phyloP scores from a whole-genome alignment of 129 eudicot species.

The Kitagawia praeruptora region DNA sequence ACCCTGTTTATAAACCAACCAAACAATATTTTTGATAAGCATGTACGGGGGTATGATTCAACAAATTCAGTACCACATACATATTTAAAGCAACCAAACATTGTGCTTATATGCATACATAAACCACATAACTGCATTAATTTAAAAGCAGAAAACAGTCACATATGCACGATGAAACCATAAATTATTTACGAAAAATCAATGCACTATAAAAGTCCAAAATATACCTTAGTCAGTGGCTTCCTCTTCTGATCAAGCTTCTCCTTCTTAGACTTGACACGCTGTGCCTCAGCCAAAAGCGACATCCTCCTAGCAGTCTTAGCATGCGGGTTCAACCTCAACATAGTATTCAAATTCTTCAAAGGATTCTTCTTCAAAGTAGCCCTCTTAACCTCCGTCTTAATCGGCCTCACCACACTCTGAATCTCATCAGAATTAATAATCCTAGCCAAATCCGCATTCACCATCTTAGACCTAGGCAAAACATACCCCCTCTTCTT shows the following conservation, averaged over 20 bases:
- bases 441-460: slow-evolving; percentile 81
- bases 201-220: not conserved
- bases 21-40: not conserved
- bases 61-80: not conserved
- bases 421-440: slow-evolving; percentile 84
- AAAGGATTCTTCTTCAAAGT: slow-evolving; percentile 89
- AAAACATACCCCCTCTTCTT: slow-evolving; percentile 78
- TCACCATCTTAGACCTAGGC: slow-evolving; percentile 84
- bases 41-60: not conserved
- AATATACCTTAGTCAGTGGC: slow-evolving; percentile 52
- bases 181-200: not conserved
- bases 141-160: not conserved
- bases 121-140: not conserved
- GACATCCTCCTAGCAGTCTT: slow-evolving; percentile 92
- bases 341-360: slow-evolving; percentile 74
- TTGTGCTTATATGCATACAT: not conserved
- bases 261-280: slow-evolving; percentile 64
- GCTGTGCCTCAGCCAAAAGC: slow-evolving; percentile 66
- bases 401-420: slow-evolving; percentile 71
- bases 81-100: not conserved
- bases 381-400: slow-evolving; percentile 76
- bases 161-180: not conserved
- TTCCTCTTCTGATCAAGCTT: slow-evolving; percentile 77
- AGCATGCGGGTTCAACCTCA: slow-evolving; percentile 80
- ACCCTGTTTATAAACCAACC: too few species aligned